These are phyloP conservation scores for Chaetomiaceae sp. DNA, from an alignment of 2,329 filamentous ascomycete species.

Conservation along the genomic window DNA sequence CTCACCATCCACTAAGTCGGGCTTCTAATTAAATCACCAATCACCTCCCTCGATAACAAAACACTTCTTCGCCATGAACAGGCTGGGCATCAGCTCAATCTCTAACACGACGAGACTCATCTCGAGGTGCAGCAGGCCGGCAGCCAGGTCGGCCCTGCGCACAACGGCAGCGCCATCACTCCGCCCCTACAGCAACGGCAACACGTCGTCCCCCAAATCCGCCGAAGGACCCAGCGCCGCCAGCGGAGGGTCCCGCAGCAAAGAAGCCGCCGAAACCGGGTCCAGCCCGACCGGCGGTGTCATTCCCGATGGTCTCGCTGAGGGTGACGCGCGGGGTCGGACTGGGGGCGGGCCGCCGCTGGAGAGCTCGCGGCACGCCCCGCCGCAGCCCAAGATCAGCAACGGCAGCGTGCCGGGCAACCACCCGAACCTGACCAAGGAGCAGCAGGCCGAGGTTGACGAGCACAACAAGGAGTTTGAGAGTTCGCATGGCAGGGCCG, in stretches of 20 bases:
- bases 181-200: slow-evolving; percentile 8
- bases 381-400: slow-evolving; percentile 47
- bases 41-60: too few relatives aligned
- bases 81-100: neutral
- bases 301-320: slow-evolving; percentile 30
- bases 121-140: neutral
- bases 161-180: neutral
- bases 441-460: slow-evolving; percentile 53
- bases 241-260: slow-evolving; percentile 35
- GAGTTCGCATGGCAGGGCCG: slow-evolving; percentile 45
- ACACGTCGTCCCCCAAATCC: slow-evolving; percentile 23
- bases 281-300: slow-evolving; percentile 21
- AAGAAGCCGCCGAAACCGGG: slow-evolving; percentile 29
- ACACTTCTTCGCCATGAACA: neutral
- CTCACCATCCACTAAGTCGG: too few relatives aligned
- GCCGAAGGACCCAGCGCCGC: slow-evolving; percentile 27
- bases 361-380: slow-evolving; percentile 31
- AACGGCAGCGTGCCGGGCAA: slow-evolving; percentile 41
- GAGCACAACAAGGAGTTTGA: slow-evolving; percentile 56
- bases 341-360: slow-evolving; percentile 39
- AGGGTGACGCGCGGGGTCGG: slow-evolving; percentile 31
- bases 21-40: too few relatives aligned
- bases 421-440: slow-evolving; percentile 37
- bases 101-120: neutral
- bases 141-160: slow-evolving; percentile 9